Evolutionary conservation across 2,329 filamentous ascomycete genomes (phyloP), one percentile per base, ranked within the genome.

Genomic region (Herpotrichia juniperi): DNA sequence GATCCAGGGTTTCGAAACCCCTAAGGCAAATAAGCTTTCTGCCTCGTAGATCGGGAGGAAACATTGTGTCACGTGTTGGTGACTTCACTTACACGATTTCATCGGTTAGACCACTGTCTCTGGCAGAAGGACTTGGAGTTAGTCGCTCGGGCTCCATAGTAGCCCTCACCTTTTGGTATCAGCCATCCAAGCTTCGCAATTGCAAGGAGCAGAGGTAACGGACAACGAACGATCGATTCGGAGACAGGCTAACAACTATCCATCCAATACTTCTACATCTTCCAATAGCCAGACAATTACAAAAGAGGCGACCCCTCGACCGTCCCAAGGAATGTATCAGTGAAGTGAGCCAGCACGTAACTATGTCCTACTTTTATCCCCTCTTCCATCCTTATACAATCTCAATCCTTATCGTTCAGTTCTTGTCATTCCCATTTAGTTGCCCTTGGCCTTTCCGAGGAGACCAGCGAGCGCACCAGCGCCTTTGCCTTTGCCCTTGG

Each of bases 311-410:
- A 19, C 4, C 34, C 34, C 34, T 37, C 34, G 34, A 37, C 16
- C 34, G 34, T 21, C 34, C 34, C 34, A 37, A 37, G 34, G 34
- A 37, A 21, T 37, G 34, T 37, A 19, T 37, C 7, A 37, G 42
- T 31, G 42, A 44, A 44, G 42, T 31, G 42, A 44, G 31, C 42
- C 42, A 44, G 42, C 42, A 44, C 42, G 19, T 44, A 17, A 17
- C 34, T 17, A 28, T 30, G 42, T 44, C 42, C 24, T n/a, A 17
- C 28, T 17, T 19, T 12, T 14, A 34, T 5, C 34, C 6, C 34
- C 8, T 14, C 21, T 21, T 19, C 16, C 9, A 37, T 37, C 16
- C 16, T 34, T 11, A 37, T 7, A 28, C 26, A 28, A 6, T 31
- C 28, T n/a, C 28, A 9, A 9, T 31, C n/a, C 28, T n/a, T 9